phyloP scores from a whole-genome alignment of 306 rosid genomes.

The Betula pendula region DNA sequence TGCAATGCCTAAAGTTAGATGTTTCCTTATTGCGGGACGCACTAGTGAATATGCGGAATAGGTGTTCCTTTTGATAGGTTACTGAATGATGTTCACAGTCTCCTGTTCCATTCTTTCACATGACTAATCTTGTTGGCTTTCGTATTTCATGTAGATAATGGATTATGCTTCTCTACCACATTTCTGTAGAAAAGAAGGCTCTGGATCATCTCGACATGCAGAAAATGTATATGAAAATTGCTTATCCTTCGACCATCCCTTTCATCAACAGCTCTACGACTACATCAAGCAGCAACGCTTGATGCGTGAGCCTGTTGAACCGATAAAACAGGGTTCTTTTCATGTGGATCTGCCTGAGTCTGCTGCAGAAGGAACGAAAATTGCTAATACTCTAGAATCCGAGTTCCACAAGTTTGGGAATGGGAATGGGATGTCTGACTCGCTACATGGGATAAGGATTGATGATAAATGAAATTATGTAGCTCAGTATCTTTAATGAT shows the following conservation, averaged over 20 bases:
- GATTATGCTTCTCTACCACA: conserved; percentile 83
- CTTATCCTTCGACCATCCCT: conserved; percentile 78
- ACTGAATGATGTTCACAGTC: not conserved
- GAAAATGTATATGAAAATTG: conserved; percentile 54
- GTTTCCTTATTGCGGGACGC: not conserved
- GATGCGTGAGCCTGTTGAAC: conserved; percentile 38
- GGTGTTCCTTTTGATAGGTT: conserved; percentile 6
- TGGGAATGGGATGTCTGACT: conserved; percentile 40
- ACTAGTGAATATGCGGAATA: not conserved
- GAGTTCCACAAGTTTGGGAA: conserved; percentile 59
- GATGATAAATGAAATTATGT: conserved; percentile 27
- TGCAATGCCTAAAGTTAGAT: too few relatives aligned
- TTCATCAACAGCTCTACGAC: conserved; percentile 82
- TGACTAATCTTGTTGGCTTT: conserved; percentile 32
- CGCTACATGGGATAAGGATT: conserved; percentile 45
- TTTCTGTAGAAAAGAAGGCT: conserved; percentile 78
- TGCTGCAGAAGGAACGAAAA: conserved; percentile 48
- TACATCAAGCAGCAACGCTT: conserved; percentile 68
- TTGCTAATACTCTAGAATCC: conserved; percentile 63
- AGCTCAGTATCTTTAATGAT: conserved; percentile 3
- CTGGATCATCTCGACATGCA: conserved; percentile 67
- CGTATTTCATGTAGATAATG: conserved; percentile 69
- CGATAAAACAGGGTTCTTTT: conserved; percentile 78
- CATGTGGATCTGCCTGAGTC: conserved; percentile 75
- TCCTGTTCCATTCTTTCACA: conserved; percentile 12